phyloP scores from a whole-genome alignment of 768 basidiomycete genomes.

The Tylopilus sp. region DNA sequence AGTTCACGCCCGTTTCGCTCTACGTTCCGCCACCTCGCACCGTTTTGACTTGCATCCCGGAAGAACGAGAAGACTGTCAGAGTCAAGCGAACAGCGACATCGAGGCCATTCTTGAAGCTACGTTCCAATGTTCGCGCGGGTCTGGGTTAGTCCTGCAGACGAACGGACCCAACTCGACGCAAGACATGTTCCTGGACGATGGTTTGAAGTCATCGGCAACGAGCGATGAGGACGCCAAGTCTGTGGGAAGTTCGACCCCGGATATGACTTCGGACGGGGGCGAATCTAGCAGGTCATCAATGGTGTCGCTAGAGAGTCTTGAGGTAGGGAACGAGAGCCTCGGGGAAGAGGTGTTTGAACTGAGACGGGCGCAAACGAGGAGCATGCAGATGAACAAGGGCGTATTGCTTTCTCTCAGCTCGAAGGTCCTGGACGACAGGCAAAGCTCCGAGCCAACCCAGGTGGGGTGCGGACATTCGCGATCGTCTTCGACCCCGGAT shows the following conservation, averaged over 20 bases:
- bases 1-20: constrained; percentile 20
- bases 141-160: constrained; percentile 1
- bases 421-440: constrained; percentile 5
- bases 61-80: constrained; percentile 25
- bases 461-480: constrained; percentile 6
- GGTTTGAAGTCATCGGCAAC: not conserved
- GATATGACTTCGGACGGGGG: constrained; percentile 25
- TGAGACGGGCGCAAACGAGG: constrained; percentile 45
- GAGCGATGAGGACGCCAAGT: constrained; percentile 17
- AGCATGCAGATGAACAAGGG: constrained; percentile 51
- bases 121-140: constrained; percentile 12
- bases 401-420: constrained; percentile 36
- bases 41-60: constrained; percentile 26
- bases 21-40: constrained; percentile 21
- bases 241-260: constrained; percentile 19
- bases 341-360: constrained; percentile 39
- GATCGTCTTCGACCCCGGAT: not conserved
- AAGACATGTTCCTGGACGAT: not conserved
- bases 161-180: not conserved
- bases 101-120: constrained; percentile 7
- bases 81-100: constrained; percentile 20
- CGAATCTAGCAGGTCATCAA: constrained; percentile 24
- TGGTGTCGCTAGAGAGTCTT: constrained; percentile 22
- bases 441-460: not conserved
- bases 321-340: constrained; percentile 15